These are phyloP conservation scores for Candida silvicultrix DNA, from an alignment of 805 yeast species.

Conservation along the genomic window DNA sequence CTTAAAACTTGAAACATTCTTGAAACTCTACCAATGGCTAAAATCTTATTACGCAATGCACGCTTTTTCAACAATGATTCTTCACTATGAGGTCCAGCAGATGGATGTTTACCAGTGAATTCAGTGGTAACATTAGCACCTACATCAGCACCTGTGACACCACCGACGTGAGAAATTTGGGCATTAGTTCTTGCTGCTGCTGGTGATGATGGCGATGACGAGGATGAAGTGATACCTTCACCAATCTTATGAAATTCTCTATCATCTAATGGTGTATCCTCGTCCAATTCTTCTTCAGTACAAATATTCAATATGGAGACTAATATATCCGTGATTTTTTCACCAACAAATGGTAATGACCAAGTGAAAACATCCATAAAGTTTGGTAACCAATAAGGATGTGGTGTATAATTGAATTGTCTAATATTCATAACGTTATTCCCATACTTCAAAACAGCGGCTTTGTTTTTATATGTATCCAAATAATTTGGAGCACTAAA, in stretches of 20 bases:
- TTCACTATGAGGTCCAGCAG: constrained; percentile 6
- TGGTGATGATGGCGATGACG: background rate
- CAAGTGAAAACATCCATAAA: constrained; percentile 97
- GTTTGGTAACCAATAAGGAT: constrained; percentile 95
- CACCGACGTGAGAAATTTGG: no score
- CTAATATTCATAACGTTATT: constrained; percentile 91
- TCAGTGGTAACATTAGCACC: no score
- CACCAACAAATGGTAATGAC: constrained; percentile 97
- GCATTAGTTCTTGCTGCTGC: no score
- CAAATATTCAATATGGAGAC: constrained; percentile 87
- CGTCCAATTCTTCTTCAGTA: constrained; percentile 89
- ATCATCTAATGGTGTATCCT: constrained; percentile 48
- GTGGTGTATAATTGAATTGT: constrained; percentile 88
- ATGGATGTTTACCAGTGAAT: background rate
- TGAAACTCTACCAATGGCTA: constrained; percentile 95
- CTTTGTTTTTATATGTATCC: constrained; percentile 89
- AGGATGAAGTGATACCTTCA: constrained; percentile 3
- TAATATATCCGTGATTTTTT: constrained; percentile 90
- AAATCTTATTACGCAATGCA: constrained; percentile 76
- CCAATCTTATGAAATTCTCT: constrained; percentile 4
- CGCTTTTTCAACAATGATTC: constrained; percentile 31
- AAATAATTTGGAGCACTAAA: constrained; percentile 95
- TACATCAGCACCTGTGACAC: no score
- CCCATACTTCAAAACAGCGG: constrained; percentile 90
- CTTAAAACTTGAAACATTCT: constrained; percentile 86